Conservation (phyloP, 1,139 yeast genomes). For the Taphrina wiesneri region DNA sequence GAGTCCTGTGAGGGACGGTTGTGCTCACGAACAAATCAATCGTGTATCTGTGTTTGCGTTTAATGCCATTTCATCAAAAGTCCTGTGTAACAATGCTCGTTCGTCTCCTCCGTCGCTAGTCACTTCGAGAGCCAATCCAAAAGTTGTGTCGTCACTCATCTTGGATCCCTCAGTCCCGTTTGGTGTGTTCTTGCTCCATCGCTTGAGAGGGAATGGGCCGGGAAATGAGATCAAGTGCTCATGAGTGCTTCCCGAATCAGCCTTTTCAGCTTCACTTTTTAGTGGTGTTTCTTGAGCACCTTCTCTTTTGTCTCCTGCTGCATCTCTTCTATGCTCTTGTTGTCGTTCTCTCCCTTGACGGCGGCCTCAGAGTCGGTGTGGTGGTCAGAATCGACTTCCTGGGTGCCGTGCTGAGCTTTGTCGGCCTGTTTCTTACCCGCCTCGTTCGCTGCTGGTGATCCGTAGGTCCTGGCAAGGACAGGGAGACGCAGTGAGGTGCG, state of each 20-base stretch:
- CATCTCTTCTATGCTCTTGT: conserved; percentile 27
- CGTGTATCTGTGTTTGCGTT: neutral
- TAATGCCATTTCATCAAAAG: neutral
- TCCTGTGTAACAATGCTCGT: conserved; percentile 3
- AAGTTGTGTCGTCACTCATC: neutral
- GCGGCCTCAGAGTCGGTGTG: conserved; percentile 33
- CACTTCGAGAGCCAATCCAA: neutral
- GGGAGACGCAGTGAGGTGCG: neutral
- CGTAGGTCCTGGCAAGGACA: conserved; percentile 18
- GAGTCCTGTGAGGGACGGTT: too few relatives aligned
- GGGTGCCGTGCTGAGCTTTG: conserved; percentile 23
- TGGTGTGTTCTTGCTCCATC: too few relatives aligned
- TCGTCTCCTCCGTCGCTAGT: neutral
- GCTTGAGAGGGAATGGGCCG: neutral
- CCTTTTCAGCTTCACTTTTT: conserved; percentile 2
- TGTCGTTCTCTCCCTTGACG: conserved; percentile 26
- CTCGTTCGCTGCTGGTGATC: conserved; percentile 23
- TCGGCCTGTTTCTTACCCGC: conserved; percentile 33
- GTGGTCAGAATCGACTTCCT: conserved; percentile 29
- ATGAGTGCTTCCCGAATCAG: conserved; percentile 7
- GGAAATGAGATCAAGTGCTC: neutral
- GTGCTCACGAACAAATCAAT: too few relatives aligned
- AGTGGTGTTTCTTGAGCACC: conserved; percentile 28
- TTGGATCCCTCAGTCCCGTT: too few relatives aligned
- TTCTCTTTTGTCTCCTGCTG: conserved; percentile 28